Conservation (phyloP, 176 grass and related monocot species). For the Panicum miliaceum region DNA sequence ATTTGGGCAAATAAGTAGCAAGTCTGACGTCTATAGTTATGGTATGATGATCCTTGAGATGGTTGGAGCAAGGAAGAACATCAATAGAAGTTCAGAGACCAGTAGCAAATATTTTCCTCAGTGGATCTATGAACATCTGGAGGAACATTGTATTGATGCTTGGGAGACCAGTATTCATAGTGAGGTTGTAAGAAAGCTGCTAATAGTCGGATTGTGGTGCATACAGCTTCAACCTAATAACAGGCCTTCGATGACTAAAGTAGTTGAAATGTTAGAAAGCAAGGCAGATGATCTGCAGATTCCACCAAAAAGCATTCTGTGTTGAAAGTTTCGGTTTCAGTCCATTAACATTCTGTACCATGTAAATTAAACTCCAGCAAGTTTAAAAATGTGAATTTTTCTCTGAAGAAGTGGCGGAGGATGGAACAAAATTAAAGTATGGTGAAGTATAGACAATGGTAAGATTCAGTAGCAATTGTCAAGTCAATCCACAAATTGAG, state of each 20-base stretch:
- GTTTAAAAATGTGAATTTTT: too few relatives aligned
- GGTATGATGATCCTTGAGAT: conserved; percentile 63
- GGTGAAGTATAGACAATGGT: too few relatives aligned
- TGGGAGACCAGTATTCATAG: neutral
- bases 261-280: conserved; percentile 47
- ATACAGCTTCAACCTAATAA: conserved; percentile 28
- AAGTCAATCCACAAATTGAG: too few relatives aligned
- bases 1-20: conserved; percentile 44
- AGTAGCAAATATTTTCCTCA: conserved; percentile 54
- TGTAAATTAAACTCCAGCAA: too few relatives aligned
- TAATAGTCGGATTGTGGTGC: conserved; percentile 52
- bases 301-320: conserved; percentile 16
- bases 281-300: conserved; percentile 9
- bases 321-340: too few relatives aligned
- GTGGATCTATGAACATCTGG: conserved; percentile 37
- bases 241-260: conserved; percentile 48
- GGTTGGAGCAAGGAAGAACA: conserved; percentile 44
- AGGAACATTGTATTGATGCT: neutral
- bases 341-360: too few relatives aligned
- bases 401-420: too few relatives aligned
- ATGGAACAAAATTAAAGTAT: too few relatives aligned
- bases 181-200: conserved; percentile 43
- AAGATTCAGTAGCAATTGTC: too few relatives aligned
- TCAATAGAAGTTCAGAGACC: neutral
- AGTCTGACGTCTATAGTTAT: conserved; percentile 63